Evolutionary conservation across 2,329 filamentous ascomycete species (phyloP).

Genomic region (Dactylellina drechsleri): DNA sequence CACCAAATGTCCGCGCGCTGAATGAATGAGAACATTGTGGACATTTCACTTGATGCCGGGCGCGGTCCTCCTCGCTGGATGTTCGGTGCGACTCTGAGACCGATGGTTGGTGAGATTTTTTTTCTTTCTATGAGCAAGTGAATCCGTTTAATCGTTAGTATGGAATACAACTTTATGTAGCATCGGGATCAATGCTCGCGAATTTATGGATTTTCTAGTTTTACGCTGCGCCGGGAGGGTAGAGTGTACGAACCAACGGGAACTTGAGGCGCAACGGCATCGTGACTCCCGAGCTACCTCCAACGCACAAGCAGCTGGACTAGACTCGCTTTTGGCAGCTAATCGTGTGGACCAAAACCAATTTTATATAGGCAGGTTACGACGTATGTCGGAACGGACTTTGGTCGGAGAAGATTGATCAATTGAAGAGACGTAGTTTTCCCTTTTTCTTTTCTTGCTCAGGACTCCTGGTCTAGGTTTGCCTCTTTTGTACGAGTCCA

Average conservation of each 20-base stretch:
- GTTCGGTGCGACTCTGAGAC: slow-evolving; percentile 38
- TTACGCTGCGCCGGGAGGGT: background rate
- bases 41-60: slow-evolving; percentile 40
- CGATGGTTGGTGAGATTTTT: slow-evolving; percentile 34
- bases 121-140: slow-evolving; percentile 28
- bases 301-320: slow-evolving; percentile 21
- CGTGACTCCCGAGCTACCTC: slow-evolving; percentile 17
- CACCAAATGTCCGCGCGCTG: slow-evolving; percentile 12
- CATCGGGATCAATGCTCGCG: background rate
- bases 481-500: no score
- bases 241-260: slow-evolving; percentile 39
- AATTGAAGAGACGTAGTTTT: background rate
- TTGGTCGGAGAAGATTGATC: no score
- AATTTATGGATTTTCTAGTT: background rate
- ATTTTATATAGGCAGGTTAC: background rate
- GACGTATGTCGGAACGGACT: background rate
- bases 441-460: background rate
- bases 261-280: slow-evolving; percentile 52
- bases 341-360: no score
- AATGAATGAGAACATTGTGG: slow-evolving; percentile 47
- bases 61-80: slow-evolving; percentile 46
- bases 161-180: no score
- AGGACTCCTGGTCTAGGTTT: no score
- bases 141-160: background rate
- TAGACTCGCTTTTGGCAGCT: no score